Base-by-base conservation (phyloP, 2,329 filamentous ascomycete genomes). In the Aspergillus fructus region DNA sequence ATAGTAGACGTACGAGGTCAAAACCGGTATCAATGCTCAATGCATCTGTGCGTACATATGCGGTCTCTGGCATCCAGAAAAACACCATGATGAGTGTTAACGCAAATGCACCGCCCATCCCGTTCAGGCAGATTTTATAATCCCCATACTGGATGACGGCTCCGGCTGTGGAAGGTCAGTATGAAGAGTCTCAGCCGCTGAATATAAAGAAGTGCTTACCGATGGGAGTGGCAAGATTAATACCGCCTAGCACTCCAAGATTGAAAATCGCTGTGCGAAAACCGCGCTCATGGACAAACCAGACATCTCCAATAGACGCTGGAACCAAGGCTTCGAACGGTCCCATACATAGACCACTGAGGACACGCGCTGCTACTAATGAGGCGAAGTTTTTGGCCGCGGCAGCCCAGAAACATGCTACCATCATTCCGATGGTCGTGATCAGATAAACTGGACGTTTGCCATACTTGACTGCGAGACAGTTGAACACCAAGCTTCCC, bases 281-380 rank as follows among this genome's bases (percentile, higher is more conserved):
- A 0, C 76, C 76, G 52, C 76, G 67, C 58, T 78, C 75, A 61
- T 78, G 76, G n/a, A 78, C 73, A 53, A 75, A 78, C 70, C 74
- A 78, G 19, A 78, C 68, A 65, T 78, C 76, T 2, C 70, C 69
- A 59, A 78, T 77, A 0, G 74, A 74, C 9, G 75, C 74, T 1
- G 71, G 71, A 15, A 78, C 67, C 13, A 78, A 63, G 1, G 74
- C 73, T 49, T 76, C 74, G 62, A 76, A 67, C 0, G 74, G 74
- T 5, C 73, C 72, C 72, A 76, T 75, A 52, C 71, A 74, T 13
- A 73, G 64, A 6, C 74, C 73, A 58, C 68, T 67, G 2, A 75
- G 55, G 6, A 72, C 72, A 15, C 73, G 65, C 15, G 72, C 63
- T 2, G 68, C 53, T n/a, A 56, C 53, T 8, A 56, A 33, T 13